Conservation (phyloP, 2,329 filamentous ascomycete genomes). For the Aaosphaeria arxii region DNA sequence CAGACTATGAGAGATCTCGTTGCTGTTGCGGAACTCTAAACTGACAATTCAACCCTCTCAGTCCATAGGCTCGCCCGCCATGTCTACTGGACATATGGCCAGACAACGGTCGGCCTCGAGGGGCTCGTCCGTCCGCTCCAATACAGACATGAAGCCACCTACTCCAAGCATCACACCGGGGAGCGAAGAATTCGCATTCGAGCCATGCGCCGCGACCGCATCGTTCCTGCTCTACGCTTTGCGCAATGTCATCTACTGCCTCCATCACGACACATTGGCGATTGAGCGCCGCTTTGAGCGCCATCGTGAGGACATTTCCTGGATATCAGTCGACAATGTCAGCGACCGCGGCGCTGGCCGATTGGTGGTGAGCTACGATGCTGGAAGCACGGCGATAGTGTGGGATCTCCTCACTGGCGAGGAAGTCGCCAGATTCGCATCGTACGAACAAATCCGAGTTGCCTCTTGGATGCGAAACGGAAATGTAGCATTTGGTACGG, state of each 20-base stretch:
- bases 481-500: slow-evolving; percentile 86
- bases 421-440: slow-evolving; percentile 87
- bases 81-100: slow-evolving; percentile 43
- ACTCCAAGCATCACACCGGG: slow-evolving; percentile 45
- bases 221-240: slow-evolving; percentile 88
- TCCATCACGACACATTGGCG: slow-evolving; percentile 88
- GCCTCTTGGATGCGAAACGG: slow-evolving; percentile 97
- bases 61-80: slow-evolving; percentile 30
- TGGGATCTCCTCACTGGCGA: slow-evolving; percentile 94
- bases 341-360: slow-evolving; percentile 83
- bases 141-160: slow-evolving; percentile 38
- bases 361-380: slow-evolving; percentile 89
- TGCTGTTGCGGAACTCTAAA: slow-evolving; percentile 16
- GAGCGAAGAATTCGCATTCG: slow-evolving; percentile 58
- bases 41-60: slow-evolving; percentile 22
- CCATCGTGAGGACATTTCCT: slow-evolving; percentile 77
- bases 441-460: slow-evolving; percentile 80
- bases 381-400: slow-evolving; percentile 85
- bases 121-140: slow-evolving; percentile 33
- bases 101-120: slow-evolving; percentile 42
- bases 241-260: slow-evolving; percentile 76
- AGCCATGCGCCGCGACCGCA: slow-evolving; percentile 86
- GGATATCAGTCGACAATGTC: slow-evolving; percentile 86
- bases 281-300: slow-evolving; percentile 83
- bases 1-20: too few species aligned